Conservation (phyloP, 345 rosid species). For the Dovyalis caffra region DNA sequence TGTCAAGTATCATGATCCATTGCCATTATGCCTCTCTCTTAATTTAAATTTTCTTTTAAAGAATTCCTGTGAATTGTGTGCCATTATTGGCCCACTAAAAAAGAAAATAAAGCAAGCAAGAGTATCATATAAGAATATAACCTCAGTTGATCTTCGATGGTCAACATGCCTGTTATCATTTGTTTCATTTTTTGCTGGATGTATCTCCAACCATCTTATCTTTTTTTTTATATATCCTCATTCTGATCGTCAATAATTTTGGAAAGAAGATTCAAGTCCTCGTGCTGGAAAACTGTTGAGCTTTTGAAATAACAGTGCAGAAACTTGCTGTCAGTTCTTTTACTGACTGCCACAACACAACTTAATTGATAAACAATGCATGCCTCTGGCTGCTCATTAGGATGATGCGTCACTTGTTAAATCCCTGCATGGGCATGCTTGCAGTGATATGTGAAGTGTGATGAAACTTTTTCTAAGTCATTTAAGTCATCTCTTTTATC, state of each 20-base stretch:
- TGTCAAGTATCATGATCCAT: background rate
- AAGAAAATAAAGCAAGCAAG: background rate
- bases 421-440: background rate
- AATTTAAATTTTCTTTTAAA: background rate
- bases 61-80: background rate
- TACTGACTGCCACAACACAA: background rate
- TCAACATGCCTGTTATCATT: background rate
- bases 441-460: background rate
- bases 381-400: background rate
- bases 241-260: background rate
- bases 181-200: background rate
- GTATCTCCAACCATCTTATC: background rate
- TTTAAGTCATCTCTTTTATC: background rate
- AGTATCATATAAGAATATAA: background rate
- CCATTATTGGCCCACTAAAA: background rate
- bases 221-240: background rate
- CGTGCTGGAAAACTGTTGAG: background rate
- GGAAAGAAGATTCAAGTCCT: background rate
- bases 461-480: conserved; percentile 4
- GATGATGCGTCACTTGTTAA: background rate
- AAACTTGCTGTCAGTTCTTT: background rate
- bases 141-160: background rate
- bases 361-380: background rate
- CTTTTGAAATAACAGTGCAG: background rate
- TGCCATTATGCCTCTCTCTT: background rate